phyloP scores from a whole-genome alignment of 2,329 filamentous ascomycete genomes.

The Trichoderma oligosporum region DNA sequence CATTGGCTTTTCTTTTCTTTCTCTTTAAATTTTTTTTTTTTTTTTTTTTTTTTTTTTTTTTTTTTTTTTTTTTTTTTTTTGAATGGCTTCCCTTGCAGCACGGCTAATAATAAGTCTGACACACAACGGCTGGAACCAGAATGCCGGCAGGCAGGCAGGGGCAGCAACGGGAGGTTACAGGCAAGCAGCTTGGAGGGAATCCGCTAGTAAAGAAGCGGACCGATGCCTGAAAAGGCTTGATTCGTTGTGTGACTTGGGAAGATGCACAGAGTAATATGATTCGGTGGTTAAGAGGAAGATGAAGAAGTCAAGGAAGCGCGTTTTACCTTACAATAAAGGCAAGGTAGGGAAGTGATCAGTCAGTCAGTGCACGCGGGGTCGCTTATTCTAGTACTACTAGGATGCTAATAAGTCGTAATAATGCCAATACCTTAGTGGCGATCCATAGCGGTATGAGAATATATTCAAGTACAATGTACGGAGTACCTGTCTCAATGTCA shows the following conservation, averaged over 20 bases:
- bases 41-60: not conserved
- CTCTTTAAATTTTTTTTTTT: not conserved
- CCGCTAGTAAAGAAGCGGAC: no score
- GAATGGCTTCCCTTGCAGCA: not conserved
- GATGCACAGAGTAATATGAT: not conserved
- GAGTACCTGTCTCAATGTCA: no score
- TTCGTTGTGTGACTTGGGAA: no score
- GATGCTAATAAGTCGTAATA: no score
- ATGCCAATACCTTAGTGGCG: not conserved
- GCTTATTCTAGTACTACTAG: not conserved
- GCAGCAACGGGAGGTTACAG: not conserved
- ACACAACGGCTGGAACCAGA: not conserved
- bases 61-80: no score
- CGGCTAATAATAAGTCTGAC: conserved; percentile 6
- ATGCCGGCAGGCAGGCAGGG: not conserved
- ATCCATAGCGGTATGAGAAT: not conserved
- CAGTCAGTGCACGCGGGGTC: conserved; percentile 11
- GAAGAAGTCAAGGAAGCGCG: no score
- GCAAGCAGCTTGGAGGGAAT: not conserved
- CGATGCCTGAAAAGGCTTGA: not conserved
- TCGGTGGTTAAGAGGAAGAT: not conserved
- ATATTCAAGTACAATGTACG: no score
- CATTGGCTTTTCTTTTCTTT: conserved; percentile 3
- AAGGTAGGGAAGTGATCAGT: no score
- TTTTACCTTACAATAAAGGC: no score